Base-by-base conservation (phyloP, 768 basidiomycete genomes). In the Phanerodontia chrysosporium region DNA sequence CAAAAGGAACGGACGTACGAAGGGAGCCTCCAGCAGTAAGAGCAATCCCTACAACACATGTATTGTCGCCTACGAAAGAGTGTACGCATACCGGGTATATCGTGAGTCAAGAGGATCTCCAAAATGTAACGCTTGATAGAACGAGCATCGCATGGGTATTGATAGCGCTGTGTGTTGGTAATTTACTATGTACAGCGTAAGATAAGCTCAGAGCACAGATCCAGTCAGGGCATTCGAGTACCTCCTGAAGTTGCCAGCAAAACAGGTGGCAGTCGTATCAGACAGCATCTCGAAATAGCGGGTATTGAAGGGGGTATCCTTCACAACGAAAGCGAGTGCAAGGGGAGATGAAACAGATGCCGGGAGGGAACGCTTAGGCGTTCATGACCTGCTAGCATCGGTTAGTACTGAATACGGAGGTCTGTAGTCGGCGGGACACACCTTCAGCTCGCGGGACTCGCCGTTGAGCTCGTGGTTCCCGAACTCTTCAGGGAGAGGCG, bases 401-500 rank as follows among this genome's bases (percentile, higher is more conserved):
- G 39, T 42, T 42, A 42, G 39, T 18, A 18, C 8, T 4, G 4
- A 4, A 18, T 42, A 8, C 18, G 39, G 4, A 9, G 39, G n/a
- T 18, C 16, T 42, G 39, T 44, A 46, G 6, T 45, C 28, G 51
- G 36, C 8, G 16, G 5, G 28, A 57, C 56, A 9, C 28, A 67
- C 66, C 59, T 64, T 65, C 49, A 62, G 45, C 28, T 45, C 35
- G 28, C 57, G 56, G 27, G 44, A 49, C 48, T 51, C 56, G 14
- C 21, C 45, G 21, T 9, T 35, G 22, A 49, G 45, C 8, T 25
- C 42, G 30, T 30, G 32, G n/a, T 24, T 27, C 9, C 68, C 67
- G 61, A 68, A 68, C 63, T 64, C 51, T 14, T 65, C 65, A 12
- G 65, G 66, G 44, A 69, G 55, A 42, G 58, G 55, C 12, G 59